Evolutionary conservation across 441 rosid species (phyloP).

Genomic region (Pelargonium myrrhifolium): DNA sequence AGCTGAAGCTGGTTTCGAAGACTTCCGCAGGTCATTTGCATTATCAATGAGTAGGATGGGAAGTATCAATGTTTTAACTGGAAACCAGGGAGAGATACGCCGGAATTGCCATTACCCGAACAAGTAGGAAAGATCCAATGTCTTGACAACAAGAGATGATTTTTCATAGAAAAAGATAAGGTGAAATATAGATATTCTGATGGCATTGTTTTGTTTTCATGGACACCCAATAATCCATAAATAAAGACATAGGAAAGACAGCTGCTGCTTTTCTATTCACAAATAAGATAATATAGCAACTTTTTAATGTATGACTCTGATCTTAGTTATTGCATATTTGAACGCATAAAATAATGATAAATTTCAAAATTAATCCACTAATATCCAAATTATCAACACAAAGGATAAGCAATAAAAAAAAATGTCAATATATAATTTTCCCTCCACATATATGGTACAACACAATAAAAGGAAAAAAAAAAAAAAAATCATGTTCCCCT

Average conservation of each 20-base stretch:
- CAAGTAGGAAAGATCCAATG: conserved; percentile 21
- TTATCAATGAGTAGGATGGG: conserved; percentile 69
- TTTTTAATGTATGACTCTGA: conserved; percentile 17
- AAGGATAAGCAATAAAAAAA: conserved; percentile 31
- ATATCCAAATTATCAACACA: conserved; percentile 27
- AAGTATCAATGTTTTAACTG: conserved; percentile 50
- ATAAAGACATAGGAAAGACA: conserved; percentile 13
- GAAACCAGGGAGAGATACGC: conserved; percentile 55
- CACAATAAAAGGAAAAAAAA: conserved; percentile 13
- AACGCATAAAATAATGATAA: conserved; percentile 5
- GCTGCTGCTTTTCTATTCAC: conserved; percentile 19
- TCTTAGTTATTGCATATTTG: conserved; percentile 17
- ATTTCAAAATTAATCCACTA: conserved; percentile 1
- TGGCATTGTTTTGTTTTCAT: conserved; percentile 17
- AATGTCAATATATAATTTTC: conserved; percentile 21
- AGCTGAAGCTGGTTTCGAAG: conserved; percentile 46
- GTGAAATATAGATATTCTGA: conserved; percentile 7
- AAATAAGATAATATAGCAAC: conserved; percentile 26
- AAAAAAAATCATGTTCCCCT: conserved; percentile 31
- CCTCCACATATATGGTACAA: conserved; percentile 17
- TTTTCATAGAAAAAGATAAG: conserved; percentile 18
- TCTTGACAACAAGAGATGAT: conserved; percentile 13
- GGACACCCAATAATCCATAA: conserved; percentile 13
- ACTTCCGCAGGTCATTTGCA: conserved; percentile 48
- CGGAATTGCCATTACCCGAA: conserved; percentile 36